phyloP scores from a whole-genome alignment of 164 flowering plant genomes.

The Brasenia schreberi region DNA sequence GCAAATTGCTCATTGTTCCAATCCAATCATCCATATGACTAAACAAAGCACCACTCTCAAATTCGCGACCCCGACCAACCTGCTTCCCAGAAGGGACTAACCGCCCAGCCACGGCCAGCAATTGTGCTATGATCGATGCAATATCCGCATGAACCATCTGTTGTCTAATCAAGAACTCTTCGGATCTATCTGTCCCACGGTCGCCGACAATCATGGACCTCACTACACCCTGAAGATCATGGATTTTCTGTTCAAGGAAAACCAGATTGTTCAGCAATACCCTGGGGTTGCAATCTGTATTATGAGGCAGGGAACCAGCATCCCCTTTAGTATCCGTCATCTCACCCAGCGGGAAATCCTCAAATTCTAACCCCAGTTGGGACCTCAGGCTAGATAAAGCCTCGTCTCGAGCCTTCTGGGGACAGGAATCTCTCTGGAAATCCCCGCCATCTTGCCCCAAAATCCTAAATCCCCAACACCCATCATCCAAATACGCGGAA shows the following conservation, averaged over 20 bases:
- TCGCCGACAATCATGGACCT: slow-evolving; percentile 2
- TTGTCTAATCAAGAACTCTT: background rate
- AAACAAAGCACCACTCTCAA: background rate
- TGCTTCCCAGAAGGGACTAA: background rate
- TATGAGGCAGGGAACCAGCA: background rate
- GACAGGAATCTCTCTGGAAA: background rate
- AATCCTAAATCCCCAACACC: background rate
- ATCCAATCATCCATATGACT: background rate
- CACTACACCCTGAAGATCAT: slow-evolving; percentile 5
- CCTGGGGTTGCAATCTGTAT: slow-evolving; percentile 1
- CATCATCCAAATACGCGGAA: background rate
- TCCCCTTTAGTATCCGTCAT: background rate
- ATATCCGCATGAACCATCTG: slow-evolving; percentile 2
- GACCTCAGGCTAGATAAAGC: background rate
- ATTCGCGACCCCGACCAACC: background rate
- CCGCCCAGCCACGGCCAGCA: slow-evolving; percentile 4
- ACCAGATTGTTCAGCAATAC: slow-evolving; percentile 4
- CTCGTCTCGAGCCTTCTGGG: background rate
- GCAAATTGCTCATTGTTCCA: background rate
- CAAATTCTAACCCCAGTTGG: background rate
- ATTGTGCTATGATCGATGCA: slow-evolving; percentile 4
- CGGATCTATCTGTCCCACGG: background rate
- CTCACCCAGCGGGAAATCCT: background rate
- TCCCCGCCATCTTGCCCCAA: background rate
- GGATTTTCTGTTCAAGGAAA: slow-evolving; percentile 8